A percentile compares a stretch with the other conserved stretches of the same genome.
Evolutionary conservation across 1,139 yeast genomes (phyloP).

Genomic region (Protomyces lactucae-debilis): DNA sequence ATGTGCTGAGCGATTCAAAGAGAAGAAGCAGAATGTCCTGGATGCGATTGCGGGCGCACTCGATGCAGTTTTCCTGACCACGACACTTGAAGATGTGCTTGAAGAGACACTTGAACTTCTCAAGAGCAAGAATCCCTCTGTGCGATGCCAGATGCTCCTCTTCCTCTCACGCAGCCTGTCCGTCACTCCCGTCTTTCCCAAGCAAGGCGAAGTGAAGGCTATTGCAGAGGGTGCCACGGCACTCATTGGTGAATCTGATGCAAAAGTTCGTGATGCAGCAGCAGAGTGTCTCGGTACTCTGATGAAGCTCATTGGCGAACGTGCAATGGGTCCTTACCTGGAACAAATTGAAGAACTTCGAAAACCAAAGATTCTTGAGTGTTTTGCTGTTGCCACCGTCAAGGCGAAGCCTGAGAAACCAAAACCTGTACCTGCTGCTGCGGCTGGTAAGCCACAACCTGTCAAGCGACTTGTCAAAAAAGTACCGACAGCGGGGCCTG

Average conservation of each 20-base stretch:
- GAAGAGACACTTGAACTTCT: constrained; percentile 55
- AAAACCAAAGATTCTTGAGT: constrained; percentile 60
- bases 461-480: constrained; percentile 2
- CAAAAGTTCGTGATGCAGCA: constrained; percentile 74
- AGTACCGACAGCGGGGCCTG: constrained; percentile 1
- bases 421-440: constrained; percentile 31
- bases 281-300: constrained; percentile 76
- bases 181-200: constrained; percentile 50
- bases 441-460: not conserved
- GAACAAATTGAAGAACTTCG: constrained; percentile 68
- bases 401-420: constrained; percentile 41
- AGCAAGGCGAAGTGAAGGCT: constrained; percentile 50
- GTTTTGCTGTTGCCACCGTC: constrained; percentile 55
- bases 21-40: constrained; percentile 73
- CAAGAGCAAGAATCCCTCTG: constrained; percentile 78
- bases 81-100: constrained; percentile 54
- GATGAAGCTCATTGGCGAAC: constrained; percentile 74
- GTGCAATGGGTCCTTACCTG: constrained; percentile 56
- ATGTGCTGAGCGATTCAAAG: constrained; percentile 77
- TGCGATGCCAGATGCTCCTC: constrained; percentile 63
- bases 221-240: constrained; percentile 56
- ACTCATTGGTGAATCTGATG: constrained; percentile 73
- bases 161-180: constrained; percentile 63
- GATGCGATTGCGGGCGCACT: constrained; percentile 64
- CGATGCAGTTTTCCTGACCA: constrained; percentile 54